Base-by-base conservation (phyloP, 495 filamentous ascomycete genomes). In the Lasiosphaeria hispida region DNA sequence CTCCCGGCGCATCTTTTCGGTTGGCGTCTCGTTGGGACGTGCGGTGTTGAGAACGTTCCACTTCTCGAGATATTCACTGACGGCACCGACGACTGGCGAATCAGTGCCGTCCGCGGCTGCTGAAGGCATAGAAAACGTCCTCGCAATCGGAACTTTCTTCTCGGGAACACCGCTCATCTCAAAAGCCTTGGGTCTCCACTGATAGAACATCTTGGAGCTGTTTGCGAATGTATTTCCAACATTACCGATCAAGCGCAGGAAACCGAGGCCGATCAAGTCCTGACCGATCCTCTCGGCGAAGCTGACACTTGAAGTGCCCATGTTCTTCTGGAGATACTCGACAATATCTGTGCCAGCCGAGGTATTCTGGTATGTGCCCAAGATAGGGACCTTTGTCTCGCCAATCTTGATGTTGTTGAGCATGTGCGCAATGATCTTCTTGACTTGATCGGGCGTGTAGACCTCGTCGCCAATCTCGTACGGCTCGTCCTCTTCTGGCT, bases 191-290 rank as follows among this genome's bases (percentile, higher is more conserved):
- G 92, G 83, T 42, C 90, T 86, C 95, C 95, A 99, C 71, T 99
- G 94, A 70, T 97, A 99, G 68, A 88, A 88, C 85, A 97, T 87
- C 75, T 88, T 92, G 43, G 92, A 92, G 76, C 91, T 97, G 74
- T 99, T 99, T 58, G 92, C 91, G 66, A 99, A 99, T 8, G 87
- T 89, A 70, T 83, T 97, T 30, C 95, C 94, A 55, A 99, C 93
- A 68, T 89, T 95, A 48, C 94, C 94, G 59, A 99, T 83, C 63
- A 99, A 73, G 38, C 94, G 84, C 55, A 99, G 77, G 68, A 96
- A 96, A 34, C 94, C 94, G 66, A 88, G 83, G 4, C 82, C 75
- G 48, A 97, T 86, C 58, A 99, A 78, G 69, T 99, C 94, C 73
- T 97, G 94, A 7, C 94, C 94, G 51, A 97, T 90, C 14, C 86